Conservation (phyloP, 345 rosid genomes). For the Gossypium australe region DNA sequence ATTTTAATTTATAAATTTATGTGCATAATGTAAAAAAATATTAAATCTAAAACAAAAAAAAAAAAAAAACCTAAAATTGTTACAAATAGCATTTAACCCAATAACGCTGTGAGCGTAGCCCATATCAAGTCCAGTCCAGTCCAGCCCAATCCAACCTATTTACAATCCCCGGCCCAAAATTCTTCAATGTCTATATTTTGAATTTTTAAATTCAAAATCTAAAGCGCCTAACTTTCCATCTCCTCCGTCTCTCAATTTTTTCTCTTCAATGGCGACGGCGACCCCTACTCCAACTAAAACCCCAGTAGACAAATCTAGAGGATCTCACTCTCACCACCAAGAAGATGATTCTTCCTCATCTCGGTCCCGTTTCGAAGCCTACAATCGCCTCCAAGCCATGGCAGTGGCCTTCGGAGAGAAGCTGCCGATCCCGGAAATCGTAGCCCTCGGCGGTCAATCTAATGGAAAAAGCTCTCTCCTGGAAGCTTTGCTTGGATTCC, state of each 20-base stretch:
- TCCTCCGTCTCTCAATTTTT: neutral
- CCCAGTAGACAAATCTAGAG: slow-evolving; percentile 35
- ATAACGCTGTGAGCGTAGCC: neutral
- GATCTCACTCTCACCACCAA: slow-evolving; percentile 25
- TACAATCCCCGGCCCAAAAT: neutral
- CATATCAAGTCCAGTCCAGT: neutral
- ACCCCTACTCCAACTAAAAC: slow-evolving; percentile 60
- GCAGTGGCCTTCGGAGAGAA: slow-evolving; percentile 98
- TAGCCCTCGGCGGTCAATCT: slow-evolving; percentile 93
- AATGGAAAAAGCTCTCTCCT: slow-evolving; percentile 95
- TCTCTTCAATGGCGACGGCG: slow-evolving; percentile 39
- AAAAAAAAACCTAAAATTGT: too few relatives aligned
- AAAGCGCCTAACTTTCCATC: neutral
- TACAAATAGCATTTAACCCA: neutral
- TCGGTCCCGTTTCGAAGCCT: slow-evolving; percentile 82
- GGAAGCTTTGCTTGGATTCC: slow-evolving; percentile 88
- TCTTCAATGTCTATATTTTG: neutral
- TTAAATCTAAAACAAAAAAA: too few relatives aligned
- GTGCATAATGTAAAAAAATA: too few relatives aligned
- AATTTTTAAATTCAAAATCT: slow-evolving; percentile 4
- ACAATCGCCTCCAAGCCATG: slow-evolving; percentile 86
- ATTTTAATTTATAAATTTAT: too few relatives aligned
- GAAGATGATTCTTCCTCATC: slow-evolving; percentile 23
- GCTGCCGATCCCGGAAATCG: slow-evolving; percentile 94
- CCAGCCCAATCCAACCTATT: neutral